These are phyloP conservation scores for Crithidia sp. DNA, from an alignment of 208 protist species.

Conservation along the genomic window DNA sequence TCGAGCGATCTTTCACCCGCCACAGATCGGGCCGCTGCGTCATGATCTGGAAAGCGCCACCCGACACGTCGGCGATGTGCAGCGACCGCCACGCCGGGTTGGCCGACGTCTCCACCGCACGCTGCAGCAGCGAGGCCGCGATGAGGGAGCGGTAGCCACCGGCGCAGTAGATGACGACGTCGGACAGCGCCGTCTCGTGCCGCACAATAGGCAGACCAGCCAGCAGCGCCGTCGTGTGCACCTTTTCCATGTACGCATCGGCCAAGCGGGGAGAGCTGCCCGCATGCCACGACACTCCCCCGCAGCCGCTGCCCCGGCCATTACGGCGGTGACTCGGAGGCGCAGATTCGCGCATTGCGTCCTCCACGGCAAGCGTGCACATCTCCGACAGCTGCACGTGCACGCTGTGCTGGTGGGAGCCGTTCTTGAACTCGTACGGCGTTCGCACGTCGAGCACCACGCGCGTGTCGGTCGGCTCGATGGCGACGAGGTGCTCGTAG, in stretches of 20 bases:
- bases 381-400: conserved; percentile 65
- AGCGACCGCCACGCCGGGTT: conserved; percentile 18
- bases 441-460: conserved; percentile 80
- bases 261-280: conserved; percentile 39
- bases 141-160: conserved; percentile 84
- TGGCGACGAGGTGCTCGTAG: conserved; percentile 15
- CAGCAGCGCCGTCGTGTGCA: conserved; percentile 45
- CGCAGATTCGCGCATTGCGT: conserved; percentile 16
- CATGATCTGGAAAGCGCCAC: conserved; percentile 85
- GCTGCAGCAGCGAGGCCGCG: conserved; percentile 63
- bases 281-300: conserved; percentile 4
- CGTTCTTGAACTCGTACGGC: conserved; percentile 84
- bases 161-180: conserved; percentile 77
- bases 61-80: conserved; percentile 58
- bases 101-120: conserved; percentile 48
- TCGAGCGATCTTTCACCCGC: conserved; percentile 81
- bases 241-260: conserved; percentile 30
- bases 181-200: conserved; percentile 28
- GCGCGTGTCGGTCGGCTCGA: conserved; percentile 20
- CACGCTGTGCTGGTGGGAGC: conserved; percentile 76
- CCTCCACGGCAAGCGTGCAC: conserved; percentile 52
- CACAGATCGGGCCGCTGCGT: conserved; percentile 80
- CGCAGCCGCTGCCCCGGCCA: too few species aligned
- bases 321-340: too few species aligned
- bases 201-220: conserved; percentile 25